Evolutionary conservation across 176 grass and related monocot genomes (phyloP).

Genomic region (Zoysia pacifica): DNA sequence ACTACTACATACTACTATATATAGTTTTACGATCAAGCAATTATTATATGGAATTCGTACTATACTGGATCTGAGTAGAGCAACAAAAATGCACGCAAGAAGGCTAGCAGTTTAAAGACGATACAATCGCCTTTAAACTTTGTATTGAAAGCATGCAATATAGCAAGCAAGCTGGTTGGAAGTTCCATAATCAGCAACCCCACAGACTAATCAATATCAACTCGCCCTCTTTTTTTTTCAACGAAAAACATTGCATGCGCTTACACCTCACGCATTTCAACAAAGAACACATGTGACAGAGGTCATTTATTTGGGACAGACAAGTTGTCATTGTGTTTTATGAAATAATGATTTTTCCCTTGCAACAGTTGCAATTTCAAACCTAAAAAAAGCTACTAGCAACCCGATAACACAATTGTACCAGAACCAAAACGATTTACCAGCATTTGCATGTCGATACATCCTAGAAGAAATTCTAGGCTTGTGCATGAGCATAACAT

Average conservation of each 20-base stretch:
- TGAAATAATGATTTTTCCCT: neutral
- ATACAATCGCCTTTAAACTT: neutral
- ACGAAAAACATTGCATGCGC: neutral
- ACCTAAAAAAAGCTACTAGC: neutral
- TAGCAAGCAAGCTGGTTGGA: neutral
- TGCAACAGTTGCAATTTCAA: neutral
- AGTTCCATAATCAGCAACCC: neutral
- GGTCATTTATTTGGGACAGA: neutral
- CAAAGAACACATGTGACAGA: neutral
- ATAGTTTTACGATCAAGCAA: neutral
- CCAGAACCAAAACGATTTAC: neutral
- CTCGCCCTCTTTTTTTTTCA: neutral
- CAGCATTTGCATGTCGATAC: neutral
- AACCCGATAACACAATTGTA: neutral
- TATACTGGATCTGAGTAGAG: neutral
- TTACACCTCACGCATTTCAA: neutral
- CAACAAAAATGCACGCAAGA: neutral
- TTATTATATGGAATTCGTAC: neutral
- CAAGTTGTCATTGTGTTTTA: neutral
- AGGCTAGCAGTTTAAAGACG: neutral
- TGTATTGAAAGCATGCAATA: slow-evolving; percentile 39
- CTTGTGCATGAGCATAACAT: neutral
- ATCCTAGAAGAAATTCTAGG: neutral
- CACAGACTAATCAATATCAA: neutral
- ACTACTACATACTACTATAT: neutral